Evolutionary conservation across 192 early-diverging fungal genomes (phyloP), one percentile per base, ranked within the genome.

Genomic region (Geosiphon pyriformis): DNA sequence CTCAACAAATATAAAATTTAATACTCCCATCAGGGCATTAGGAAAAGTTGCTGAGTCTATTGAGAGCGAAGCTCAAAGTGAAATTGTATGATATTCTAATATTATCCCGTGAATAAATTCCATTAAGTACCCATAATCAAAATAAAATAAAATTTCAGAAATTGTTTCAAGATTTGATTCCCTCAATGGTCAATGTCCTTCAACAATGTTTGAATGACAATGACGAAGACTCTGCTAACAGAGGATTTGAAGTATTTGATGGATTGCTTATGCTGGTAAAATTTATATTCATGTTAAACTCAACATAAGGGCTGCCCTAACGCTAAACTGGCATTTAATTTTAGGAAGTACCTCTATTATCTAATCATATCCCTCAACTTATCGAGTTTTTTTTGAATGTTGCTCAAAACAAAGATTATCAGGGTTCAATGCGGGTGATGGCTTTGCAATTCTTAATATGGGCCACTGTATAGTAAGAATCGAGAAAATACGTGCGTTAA

Each of bases 181-280:
- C 94, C 10, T 68, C 79, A 37, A 96, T 95, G 90, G 91, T 94
- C 50, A 83, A 80, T 53, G 90, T 95, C 0, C 74, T 96, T 64
- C 85, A 91, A 69, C 84, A 90, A 67, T 90, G 89, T 65, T 70
- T 96, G 20, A 83, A 72, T 42, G 76, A 79, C 2, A 77, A 75
- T 32, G 90, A 96, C 65, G 92, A 92, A 71, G 88, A 91, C 20
- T 85, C 76, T 50, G 86, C 88, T 15, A 80, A 79, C 30, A 82
- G 88, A 63, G 89, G 91, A 61, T 93, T 94, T 69, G 93, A 93
- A 69, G 89, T 96, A 15, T 89, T 96, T 75, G 90, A 94, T 75
- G 78, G 78, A 18, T 77, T 96, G 57, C 77, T 96, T 27, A 74
- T 89, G 63, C 77, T 92, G 60, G 80, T 82, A 56, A 49, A 22